Evolutionary conservation across 225 moss, liverwort and hornwort species (phyloP).

Genomic region (Ulota crispa): DNA sequence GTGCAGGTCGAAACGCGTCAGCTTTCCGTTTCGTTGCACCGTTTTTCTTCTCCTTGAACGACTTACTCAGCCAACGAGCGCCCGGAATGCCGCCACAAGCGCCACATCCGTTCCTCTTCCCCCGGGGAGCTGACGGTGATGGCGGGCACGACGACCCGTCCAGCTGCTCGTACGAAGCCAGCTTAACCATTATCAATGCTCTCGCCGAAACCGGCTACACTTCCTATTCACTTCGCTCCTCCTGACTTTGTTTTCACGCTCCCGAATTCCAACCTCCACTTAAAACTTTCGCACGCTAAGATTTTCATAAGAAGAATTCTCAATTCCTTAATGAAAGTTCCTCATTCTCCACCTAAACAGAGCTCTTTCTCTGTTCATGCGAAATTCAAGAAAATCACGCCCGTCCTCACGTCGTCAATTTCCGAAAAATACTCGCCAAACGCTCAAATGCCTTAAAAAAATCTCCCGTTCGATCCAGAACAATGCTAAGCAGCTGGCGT

Average conservation of each 20-base stretch:
- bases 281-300: neutral
- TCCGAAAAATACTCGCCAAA: neutral
- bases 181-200: conserved; percentile 33
- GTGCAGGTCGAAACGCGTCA: conserved; percentile 24
- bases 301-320: conserved; percentile 24
- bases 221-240: neutral
- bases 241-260: neutral
- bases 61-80: conserved; percentile 42
- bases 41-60: conserved; percentile 32
- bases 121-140: conserved; percentile 31
- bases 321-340: neutral
- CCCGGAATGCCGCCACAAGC: conserved; percentile 47
- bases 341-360: neutral
- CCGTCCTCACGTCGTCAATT: neutral
- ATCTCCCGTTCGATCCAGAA: neutral
- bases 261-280: conserved; percentile 23
- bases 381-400: neutral
- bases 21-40: conserved; percentile 31
- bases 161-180: conserved; percentile 51
- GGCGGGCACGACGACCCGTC: conserved; percentile 49
- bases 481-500: neutral
- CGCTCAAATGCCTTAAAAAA: neutral
- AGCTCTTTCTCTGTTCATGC: neutral
- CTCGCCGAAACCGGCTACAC: neutral
- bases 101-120: conserved; percentile 34